Conservation (phyloP, 768 basidiomycete species). For the Lactarius sp. region DNA sequence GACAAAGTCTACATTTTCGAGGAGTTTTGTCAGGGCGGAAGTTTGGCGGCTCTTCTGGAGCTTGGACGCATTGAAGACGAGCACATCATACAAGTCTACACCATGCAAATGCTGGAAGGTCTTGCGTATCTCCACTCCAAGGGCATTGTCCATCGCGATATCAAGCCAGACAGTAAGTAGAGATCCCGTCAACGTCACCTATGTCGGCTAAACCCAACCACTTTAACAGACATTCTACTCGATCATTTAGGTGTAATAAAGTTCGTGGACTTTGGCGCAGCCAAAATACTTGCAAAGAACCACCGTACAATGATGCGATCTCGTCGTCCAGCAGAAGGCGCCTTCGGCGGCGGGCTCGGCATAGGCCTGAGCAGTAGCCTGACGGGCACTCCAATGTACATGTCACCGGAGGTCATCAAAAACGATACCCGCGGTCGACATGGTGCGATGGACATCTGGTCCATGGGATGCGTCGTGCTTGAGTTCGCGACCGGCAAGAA, state of each 20-base stretch:
- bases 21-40: constrained; percentile 96
- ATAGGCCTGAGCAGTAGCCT: constrained; percentile 72
- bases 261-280: constrained; percentile 96
- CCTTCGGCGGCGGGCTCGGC: constrained; percentile 28
- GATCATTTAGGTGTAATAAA: constrained; percentile 90
- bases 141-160: constrained; percentile 91
- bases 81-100: constrained; percentile 90
- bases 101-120: constrained; percentile 95
- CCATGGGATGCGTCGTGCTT: constrained; percentile 93
- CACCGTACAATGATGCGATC: constrained; percentile 73
- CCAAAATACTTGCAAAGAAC: constrained; percentile 91
- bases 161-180: constrained; percentile 94
- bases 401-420: constrained; percentile 98
- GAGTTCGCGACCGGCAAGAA: constrained; percentile 96
- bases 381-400: constrained; percentile 99
- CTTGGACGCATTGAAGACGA: constrained; percentile 97
- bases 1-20: constrained; percentile 99
- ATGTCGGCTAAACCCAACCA: background rate
- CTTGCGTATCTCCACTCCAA: constrained; percentile 90
- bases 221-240: constrained; percentile 78
- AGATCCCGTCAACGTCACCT: background rate
- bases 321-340: constrained; percentile 50
- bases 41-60: constrained; percentile 81
- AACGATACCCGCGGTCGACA: constrained; percentile 82
- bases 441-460: constrained; percentile 99